phyloP scores from a whole-genome alignment of 495 filamentous ascomycete species.

The Jackrogersella minutella region DNA sequence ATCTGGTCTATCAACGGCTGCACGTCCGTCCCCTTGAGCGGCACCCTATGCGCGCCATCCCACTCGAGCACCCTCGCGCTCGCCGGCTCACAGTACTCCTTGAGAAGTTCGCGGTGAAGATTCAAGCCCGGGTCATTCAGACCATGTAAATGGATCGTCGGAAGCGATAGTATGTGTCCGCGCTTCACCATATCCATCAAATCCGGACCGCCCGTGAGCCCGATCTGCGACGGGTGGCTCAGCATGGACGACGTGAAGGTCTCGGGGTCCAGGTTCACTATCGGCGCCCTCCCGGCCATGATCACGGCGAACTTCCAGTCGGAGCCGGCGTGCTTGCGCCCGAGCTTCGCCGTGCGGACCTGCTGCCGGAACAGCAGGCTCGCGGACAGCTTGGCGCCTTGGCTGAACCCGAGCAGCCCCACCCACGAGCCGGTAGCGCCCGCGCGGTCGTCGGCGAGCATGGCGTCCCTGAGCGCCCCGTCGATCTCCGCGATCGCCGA shows the following conservation, averaged over 20 bases:
- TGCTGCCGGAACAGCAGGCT: constrained; percentile 54
- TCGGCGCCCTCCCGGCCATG: constrained; percentile 64
- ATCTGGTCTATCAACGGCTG: constrained; percentile 57
- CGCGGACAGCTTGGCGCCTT: constrained; percentile 69
- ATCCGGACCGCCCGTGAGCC: constrained; percentile 25
- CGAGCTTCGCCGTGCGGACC: constrained; percentile 23
- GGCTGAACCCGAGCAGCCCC: constrained; percentile 61
- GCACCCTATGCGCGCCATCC: constrained; percentile 67
- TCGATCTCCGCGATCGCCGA: constrained; percentile 42
- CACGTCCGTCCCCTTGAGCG: constrained; percentile 64
- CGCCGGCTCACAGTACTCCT: constrained; percentile 57
- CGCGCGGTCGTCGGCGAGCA: constrained; percentile 44
- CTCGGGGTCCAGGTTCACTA: constrained; percentile 56
- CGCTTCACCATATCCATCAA: constrained; percentile 40
- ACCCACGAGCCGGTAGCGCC: constrained; percentile 63
- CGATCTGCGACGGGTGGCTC: constrained; percentile 31
- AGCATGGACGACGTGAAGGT: constrained; percentile 38
- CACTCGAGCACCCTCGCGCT: constrained; percentile 63
- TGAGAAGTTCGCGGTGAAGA: constrained; percentile 58
- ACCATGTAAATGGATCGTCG: constrained; percentile 72
- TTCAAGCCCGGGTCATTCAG: constrained; percentile 61
- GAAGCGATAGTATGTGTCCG: constrained; percentile 49
- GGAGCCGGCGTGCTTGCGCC: constrained; percentile 5
- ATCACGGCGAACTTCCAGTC: constrained; percentile 55
- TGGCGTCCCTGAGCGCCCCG: constrained; percentile 49